Percentiles rank a stretch among this genome's conserved stretches.
phyloP scores from a whole-genome alignment of 192 early-diverging fungal genomes.

The Neocallimastix lanati region DNA sequence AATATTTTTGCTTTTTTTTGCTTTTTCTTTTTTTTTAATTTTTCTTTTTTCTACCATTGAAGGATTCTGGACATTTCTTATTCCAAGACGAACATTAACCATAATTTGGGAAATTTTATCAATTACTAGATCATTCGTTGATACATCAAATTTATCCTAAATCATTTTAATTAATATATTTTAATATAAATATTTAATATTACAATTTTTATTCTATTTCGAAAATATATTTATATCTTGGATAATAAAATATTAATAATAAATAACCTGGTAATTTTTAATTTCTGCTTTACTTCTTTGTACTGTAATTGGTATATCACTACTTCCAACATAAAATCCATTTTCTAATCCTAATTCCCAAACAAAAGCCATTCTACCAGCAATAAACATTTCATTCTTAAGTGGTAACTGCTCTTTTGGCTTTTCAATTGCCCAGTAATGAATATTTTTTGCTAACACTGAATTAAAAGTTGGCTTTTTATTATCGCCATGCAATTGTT shows the following conservation, averaged over 20 bases:
- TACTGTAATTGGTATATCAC: conserved; percentile 47
- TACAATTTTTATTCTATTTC: no score
- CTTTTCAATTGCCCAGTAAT: conserved; percentile 15
- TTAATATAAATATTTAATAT: no score
- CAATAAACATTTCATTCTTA: conserved; percentile 49
- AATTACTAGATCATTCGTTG: conserved; percentile 46
- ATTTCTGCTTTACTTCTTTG: conserved; percentile 62
- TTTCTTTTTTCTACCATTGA: conserved; percentile 10
- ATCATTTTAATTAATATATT: no score
- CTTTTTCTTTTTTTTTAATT: conserved; percentile 23
- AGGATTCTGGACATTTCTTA: conserved; percentile 6
- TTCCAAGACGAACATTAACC: conserved; percentile 16
- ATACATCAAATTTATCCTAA: conserved; percentile 7
- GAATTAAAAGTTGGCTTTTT: conserved; percentile 16
- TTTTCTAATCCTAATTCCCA: conserved; percentile 33
- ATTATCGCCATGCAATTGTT: conserved; percentile 18
- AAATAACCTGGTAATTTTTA: conserved; percentile 9
- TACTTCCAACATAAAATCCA: conserved; percentile 15
- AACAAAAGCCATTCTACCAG: conserved; percentile 57
- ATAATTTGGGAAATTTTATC: conserved; percentile 50
- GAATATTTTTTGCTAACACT: conserved; percentile 24
- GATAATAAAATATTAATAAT: no score
- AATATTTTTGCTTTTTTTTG: conserved; percentile 4
- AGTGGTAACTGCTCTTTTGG: conserved; percentile 15
- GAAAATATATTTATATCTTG: no score